phyloP scores from a whole-genome alignment of 352 stramenopile genomes.

The Phytophthora ramorum region DNA sequence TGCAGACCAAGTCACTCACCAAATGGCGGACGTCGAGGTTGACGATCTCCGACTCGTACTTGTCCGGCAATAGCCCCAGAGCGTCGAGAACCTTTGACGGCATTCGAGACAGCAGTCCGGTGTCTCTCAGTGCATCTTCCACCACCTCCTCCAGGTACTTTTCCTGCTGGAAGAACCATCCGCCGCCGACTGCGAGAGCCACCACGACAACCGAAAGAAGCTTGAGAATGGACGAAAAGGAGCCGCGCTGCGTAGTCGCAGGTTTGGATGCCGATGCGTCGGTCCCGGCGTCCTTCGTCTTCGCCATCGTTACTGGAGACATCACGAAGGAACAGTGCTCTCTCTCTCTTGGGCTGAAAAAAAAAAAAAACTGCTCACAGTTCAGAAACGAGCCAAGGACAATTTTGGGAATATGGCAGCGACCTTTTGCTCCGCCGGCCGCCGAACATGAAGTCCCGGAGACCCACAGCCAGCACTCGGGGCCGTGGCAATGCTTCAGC shows the following conservation, averaged over 20 bases:
- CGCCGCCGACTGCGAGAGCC: slow-evolving; percentile 15
- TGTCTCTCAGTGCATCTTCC: slow-evolving; percentile 18
- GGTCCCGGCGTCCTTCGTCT: neutral
- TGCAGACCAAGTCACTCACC: slow-evolving; percentile 43
- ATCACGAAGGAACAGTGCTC: slow-evolving; percentile 7
- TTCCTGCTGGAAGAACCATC: slow-evolving; percentile 22
- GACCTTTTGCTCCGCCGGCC: no score
- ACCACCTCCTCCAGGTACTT: slow-evolving; percentile 25
- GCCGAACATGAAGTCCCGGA: no score
- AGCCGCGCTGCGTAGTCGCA: neutral
- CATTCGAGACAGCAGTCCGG: slow-evolving; percentile 12
- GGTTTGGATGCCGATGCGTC: neutral
- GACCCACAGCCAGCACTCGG: no score
- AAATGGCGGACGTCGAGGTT: slow-evolving; percentile 50
- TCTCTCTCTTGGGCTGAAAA: neutral
- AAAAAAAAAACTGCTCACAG: neutral
- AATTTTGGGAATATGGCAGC: neutral
- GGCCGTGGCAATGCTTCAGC: slow-evolving; percentile 7
- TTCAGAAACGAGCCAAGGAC: slow-evolving; percentile 18
- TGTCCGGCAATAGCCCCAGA: slow-evolving; percentile 40
- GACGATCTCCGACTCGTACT: slow-evolving; percentile 69
- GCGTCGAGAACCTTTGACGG: slow-evolving; percentile 11
- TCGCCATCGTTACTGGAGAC: slow-evolving; percentile 9
- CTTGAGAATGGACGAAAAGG: slow-evolving; percentile 16
- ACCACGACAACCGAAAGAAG: slow-evolving; percentile 29